A percentile compares a stretch with the other conserved stretches of the same genome.
Evolutionary conservation across 257 asterid genomes (phyloP).

Genomic region (Asclepias syriaca): DNA sequence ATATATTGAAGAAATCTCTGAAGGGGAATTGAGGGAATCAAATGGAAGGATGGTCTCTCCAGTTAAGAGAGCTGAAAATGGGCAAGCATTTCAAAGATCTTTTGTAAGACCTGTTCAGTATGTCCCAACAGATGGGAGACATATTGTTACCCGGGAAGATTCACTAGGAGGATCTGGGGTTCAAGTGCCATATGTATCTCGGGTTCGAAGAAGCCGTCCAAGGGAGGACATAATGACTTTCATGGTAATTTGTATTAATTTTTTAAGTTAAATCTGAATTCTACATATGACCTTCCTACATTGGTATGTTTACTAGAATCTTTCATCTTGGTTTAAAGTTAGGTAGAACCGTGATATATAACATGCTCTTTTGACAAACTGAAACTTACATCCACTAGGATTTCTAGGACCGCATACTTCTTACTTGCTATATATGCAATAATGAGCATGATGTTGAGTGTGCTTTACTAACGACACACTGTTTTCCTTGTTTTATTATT

Average conservation of each 20-base stretch:
- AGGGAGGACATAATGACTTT: constrained; percentile 71
- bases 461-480: not conserved
- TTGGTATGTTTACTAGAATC: not conserved
- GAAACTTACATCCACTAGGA: not conserved
- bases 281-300: not conserved
- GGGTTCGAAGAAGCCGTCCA: constrained; percentile 89
- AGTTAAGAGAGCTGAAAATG: constrained; percentile 23
- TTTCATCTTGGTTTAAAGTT: not conserved
- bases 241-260: constrained; percentile 44
- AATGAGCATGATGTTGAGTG: not conserved
- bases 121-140: constrained; percentile 41
- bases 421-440: not conserved
- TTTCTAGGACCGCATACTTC: not conserved
- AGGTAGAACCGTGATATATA: not conserved
- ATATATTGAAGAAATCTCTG: constrained; percentile 83
- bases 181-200: constrained; percentile 79
- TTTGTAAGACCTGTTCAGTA: constrained; percentile 37
- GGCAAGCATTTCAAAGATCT: constrained; percentile 33
- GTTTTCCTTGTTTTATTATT: not conserved
- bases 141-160: constrained; percentile 56
- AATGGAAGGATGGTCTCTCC: constrained; percentile 41
- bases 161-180: constrained; percentile 85
- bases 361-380: not conserved
- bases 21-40: constrained; percentile 62
- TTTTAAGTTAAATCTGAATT: not conserved